Base-by-base conservation (phyloP, 1,284 basidiomycete genomes). In the Neolentinus lepideus region DNA sequence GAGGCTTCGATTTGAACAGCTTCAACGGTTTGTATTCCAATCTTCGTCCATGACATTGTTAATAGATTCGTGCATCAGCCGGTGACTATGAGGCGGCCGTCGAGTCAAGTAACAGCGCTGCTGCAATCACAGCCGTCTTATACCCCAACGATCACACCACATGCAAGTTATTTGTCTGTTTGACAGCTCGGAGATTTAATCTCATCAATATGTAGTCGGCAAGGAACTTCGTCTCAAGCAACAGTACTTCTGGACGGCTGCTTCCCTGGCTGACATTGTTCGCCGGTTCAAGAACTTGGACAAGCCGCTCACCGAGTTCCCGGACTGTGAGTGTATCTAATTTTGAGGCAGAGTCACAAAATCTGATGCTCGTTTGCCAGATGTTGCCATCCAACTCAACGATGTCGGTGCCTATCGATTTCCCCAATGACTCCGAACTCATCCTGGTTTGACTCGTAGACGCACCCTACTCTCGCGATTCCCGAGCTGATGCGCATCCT, bases 191-290 rank as follows among this genome's bases (percentile, higher is more conserved):
- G n/a, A 1, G 12, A 22, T 33, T 4, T 59, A 48, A 35, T 53
- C 24, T 51, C 46, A 27, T 43, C 26, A 24, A 16, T 26, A 2
- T 51, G 26, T 57, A 90, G 88, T 87, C 57, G 94, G 94, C 59
- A 96, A 96, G 69, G 90, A 94, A 68, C 76, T 96, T 27, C 85
- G 94, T 58, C 78, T 97, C 61, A 95, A 96, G 76, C 94, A 97
- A 66, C 94, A 97, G 71, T 94, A 94, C 73, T 92, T 93, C 74
- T 92, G 90, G 90, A 91, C 88, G 31, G 87, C 90, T 21, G 92
- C 91, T 22, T 88, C 84, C 68, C 77, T 95, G 36, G 81, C 85
- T 56, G 94, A 97, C 67, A 96, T 97, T 64, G 69, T 95, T 54
- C 81, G 90, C 54, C 81, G 89, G 45, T 89, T 89, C 78, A 90